These are phyloP conservation scores for Xanthoparmelia taractica DNA, from an alignment of 495 filamentous ascomycete genomes.

Conservation along the genomic window DNA sequence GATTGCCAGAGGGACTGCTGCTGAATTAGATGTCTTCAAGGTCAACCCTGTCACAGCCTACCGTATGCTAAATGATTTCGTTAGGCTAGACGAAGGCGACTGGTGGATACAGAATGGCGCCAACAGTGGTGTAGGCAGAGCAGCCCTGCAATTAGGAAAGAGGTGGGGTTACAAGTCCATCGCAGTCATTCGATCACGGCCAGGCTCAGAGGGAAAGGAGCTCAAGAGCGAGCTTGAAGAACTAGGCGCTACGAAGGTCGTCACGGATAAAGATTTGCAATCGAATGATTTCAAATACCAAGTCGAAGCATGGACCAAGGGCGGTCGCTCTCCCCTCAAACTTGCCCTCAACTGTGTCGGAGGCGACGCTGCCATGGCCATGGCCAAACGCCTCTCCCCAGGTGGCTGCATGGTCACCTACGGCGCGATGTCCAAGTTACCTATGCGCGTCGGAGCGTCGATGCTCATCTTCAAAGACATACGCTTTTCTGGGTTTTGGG, in stretches of 20 bases:
- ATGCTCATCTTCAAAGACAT: constrained; percentile 88
- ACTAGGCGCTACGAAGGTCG: constrained; percentile 70
- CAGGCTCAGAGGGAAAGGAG: constrained; percentile 52
- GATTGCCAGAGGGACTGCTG: background rate
- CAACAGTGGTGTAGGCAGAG: constrained; percentile 82
- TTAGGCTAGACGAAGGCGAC: constrained; percentile 55
- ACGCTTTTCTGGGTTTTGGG: constrained; percentile 86
- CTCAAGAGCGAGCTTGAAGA: constrained; percentile 62
- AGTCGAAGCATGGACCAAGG: constrained; percentile 61
- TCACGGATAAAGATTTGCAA: constrained; percentile 73
- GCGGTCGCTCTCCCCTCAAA: constrained; percentile 57
- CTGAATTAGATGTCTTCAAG: background rate
- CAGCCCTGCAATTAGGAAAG: constrained; percentile 74
- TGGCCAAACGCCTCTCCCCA: constrained; percentile 60
- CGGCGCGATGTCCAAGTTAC: constrained; percentile 86
- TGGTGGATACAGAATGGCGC: constrained; percentile 98
- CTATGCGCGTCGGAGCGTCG: constrained; percentile 65
- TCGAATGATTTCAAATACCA: constrained; percentile 52
- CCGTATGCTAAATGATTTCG: constrained; percentile 83
- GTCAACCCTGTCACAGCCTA: constrained; percentile 94
- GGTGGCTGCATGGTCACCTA: constrained; percentile 82
- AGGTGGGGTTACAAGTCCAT: constrained; percentile 82
- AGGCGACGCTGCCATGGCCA: constrained; percentile 65
- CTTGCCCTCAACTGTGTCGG: constrained; percentile 92
- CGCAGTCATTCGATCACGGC: constrained; percentile 70